Evolutionary conservation across 768 basidiomycete species (phyloP).

Genomic region (Lactarius hengduanensis): DNA sequence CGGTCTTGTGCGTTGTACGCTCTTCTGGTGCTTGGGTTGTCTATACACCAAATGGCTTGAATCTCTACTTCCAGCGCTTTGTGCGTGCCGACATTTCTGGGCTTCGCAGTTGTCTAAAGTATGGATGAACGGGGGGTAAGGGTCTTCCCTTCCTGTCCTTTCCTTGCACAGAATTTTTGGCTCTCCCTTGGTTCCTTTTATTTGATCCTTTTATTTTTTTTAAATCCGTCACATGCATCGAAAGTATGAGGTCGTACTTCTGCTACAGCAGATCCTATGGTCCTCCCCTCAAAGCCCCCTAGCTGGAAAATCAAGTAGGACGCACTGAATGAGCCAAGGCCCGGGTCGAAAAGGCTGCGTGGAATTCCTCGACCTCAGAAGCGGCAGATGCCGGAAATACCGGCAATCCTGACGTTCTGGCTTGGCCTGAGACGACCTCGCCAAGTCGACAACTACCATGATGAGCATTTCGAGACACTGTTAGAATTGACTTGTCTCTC

Average conservation of each 20-base stretch:
- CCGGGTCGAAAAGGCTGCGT: neutral
- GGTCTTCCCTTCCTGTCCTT: neutral
- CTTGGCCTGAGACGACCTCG: neutral
- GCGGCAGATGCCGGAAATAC: neutral
- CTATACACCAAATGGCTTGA: neutral
- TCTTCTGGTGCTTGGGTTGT: neutral
- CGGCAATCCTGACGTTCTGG: neutral
- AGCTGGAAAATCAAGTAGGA: neutral
- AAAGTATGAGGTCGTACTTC: no score
- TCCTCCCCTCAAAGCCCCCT: neutral
- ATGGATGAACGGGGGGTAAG: neutral
- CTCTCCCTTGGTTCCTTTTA: neutral
- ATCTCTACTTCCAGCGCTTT: no score
- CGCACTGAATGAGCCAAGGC: neutral
- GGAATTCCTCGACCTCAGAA: no score
- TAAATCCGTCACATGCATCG: no score
- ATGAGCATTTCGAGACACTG: neutral
- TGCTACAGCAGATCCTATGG: neutral
- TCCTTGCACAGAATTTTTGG: neutral
- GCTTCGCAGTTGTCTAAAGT: slow-evolving; percentile 37
- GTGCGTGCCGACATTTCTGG: no score
- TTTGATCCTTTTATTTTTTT: no score
- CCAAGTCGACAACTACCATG: neutral
- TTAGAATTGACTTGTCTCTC: neutral
- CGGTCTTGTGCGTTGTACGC: neutral